Evolutionary conservation across 179 eudicot genomes (phyloP).

Genomic region (Amaranthus tricolor): DNA sequence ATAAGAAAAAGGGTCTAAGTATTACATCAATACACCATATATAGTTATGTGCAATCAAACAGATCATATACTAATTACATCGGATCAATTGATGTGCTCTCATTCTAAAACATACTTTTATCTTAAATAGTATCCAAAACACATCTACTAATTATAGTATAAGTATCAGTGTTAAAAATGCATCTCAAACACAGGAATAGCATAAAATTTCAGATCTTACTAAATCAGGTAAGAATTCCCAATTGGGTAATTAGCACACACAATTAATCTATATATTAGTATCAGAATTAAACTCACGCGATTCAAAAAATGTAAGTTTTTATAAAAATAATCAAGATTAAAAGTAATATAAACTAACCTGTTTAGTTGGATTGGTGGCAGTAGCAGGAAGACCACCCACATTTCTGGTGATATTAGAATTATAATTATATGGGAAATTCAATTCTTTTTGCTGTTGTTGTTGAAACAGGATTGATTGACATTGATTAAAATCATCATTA

Average conservation of each 20-base stretch:
- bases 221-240: slow-evolving; percentile 8
- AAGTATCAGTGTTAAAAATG: too few species aligned
- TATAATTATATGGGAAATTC: neutral
- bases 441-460: neutral
- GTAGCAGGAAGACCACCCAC: slow-evolving; percentile 16
- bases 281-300: neutral
- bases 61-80: too few species aligned
- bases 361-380: slow-evolving; percentile 19
- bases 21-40: too few species aligned
- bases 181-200: neutral
- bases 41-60: too few species aligned
- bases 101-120: too few species aligned
- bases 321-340: neutral
- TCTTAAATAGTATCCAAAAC: neutral
- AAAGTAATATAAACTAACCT: slow-evolving; percentile 17
- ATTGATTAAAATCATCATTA: neutral
- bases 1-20: too few species aligned
- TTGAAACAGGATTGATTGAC: neutral
- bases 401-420: neutral
- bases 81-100: too few species aligned
- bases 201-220: neutral
- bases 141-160: neutral
- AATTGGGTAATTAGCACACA: slow-evolving; percentile 6
- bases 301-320: neutral
- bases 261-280: neutral